Evolutionary conservation across 768 basidiomycete species (phyloP), one percentile per base, ranked within the genome.

Genomic region (Hemileccinum rubropunctum): DNA sequence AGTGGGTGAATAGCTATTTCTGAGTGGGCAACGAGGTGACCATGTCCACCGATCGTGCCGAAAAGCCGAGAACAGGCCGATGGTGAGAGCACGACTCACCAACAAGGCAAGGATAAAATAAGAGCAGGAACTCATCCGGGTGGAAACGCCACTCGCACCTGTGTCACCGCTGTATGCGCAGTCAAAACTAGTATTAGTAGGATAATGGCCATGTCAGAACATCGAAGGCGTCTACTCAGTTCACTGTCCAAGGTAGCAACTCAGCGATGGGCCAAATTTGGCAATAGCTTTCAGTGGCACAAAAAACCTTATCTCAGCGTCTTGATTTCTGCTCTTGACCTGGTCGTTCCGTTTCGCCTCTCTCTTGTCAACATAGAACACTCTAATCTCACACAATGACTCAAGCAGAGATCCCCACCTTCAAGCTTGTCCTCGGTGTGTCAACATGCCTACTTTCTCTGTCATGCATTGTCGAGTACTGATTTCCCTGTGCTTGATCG

Each of bases 381-480:
- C 57, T 39, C 32, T 52, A 52, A 50, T 56, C 52, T 46, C 51
- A 54, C 57, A 56, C 60, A 56, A 86, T 83, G 78, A 26, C 82
- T 13, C 18, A 6, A 36, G 15, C 14, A 40, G 55, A 45, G 14
- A 27, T 95, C 59, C 94, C 97, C 33, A 91, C 93, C 50, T 99
- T 98, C 81, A 99, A 99, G 75, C 92, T 99, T 70, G 95, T 98
- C 53, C 91, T 98, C 58, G 95, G 95, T 95, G 68, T 65, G 88
- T 76, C 51, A 20, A 21, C 36, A 26, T 12, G 3, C 23, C 17
- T 45, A 26, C 37, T 38, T 42, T 21, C 20, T 13, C 12, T 30
- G 10, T 37, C 27, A 43, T 47, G 51, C 45, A 45, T 53, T 51
- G 51, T 53, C 20, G 39, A 52, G 28, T 44, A 45, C 55, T 57